These are phyloP conservation scores for Alopecurus myosuroides DNA, from an alignment of 176 grass and related monocot genomes.

Conservation along the genomic window DNA sequence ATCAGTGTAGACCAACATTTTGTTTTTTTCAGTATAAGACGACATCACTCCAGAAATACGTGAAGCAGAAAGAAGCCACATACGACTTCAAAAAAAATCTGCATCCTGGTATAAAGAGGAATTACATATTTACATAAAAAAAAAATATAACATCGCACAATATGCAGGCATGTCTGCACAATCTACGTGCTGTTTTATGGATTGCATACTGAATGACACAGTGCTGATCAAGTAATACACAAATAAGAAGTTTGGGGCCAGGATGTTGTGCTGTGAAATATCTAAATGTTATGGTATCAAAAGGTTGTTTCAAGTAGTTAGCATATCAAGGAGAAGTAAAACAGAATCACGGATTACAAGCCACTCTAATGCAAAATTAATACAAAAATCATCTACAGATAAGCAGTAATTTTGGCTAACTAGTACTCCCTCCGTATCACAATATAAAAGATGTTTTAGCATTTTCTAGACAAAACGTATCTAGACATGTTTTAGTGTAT, in stretches of 20 bases:
- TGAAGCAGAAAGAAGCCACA: constrained; percentile 14
- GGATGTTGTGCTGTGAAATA: not conserved
- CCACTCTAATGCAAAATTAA: not conserved
- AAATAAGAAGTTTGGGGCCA: not conserved
- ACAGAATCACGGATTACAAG: not conserved
- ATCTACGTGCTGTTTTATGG: not conserved
- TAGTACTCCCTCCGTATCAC: too few relatives aligned
- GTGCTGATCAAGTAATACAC: not conserved
- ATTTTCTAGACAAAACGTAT: too few relatives aligned
- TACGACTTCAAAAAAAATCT: not conserved
- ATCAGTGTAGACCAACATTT: constrained; percentile 24
- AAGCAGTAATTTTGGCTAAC: not conserved
- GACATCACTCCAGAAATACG: constrained; percentile 12
- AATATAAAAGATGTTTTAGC: too few relatives aligned
- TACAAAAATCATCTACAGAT: not conserved
- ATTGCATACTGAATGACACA: not conserved
- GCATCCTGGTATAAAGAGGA: not conserved
- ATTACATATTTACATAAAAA: not conserved
- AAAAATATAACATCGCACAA: not conserved
- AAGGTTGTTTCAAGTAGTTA: not conserved
- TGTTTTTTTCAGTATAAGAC: not conserved
- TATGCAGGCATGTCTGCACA: not conserved
- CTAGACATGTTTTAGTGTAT: too few relatives aligned
- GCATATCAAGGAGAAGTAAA: not conserved
- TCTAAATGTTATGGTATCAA: not conserved